Evolutionary conservation across 176 grass and related monocot genomes (phyloP).

Genomic region (Neostapfia colusana): DNA sequence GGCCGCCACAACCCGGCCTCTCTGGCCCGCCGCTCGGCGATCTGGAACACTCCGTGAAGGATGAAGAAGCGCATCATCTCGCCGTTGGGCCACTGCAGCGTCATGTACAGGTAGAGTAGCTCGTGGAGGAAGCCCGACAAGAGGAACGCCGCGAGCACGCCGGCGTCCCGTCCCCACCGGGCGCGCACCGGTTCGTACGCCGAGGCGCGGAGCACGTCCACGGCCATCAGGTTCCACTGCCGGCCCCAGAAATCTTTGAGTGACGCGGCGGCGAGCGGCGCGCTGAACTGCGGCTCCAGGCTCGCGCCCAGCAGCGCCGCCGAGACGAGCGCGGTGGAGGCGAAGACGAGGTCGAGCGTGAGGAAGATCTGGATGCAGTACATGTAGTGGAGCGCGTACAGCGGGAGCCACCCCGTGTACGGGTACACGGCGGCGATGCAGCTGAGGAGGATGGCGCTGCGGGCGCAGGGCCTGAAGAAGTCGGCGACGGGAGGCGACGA

Average conservation of each 20-base stretch:
- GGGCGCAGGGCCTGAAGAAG: conserved; percentile 36
- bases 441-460: conserved; percentile 48
- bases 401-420: conserved; percentile 42
- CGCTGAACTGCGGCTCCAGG: conserved; percentile 66
- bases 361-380: conserved; percentile 73
- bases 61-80: conserved; percentile 72
- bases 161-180: conserved; percentile 51
- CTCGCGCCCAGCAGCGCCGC: conserved; percentile 35
- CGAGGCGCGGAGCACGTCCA: conserved; percentile 62
- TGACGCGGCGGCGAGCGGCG: conserved; percentile 54
- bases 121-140: conserved; percentile 78
- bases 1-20: conserved; percentile 50
- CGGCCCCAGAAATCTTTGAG: conserved; percentile 63
- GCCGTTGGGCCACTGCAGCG: conserved; percentile 46
- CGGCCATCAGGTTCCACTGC: conserved; percentile 81
- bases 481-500: not conserved
- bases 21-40: conserved; percentile 50
- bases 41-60: conserved; percentile 49
- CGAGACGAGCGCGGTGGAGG: conserved; percentile 23
- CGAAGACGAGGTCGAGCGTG: conserved; percentile 63
- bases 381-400: conserved; percentile 48
- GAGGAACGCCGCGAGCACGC: conserved; percentile 67
- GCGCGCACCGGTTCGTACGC: conserved; percentile 61
- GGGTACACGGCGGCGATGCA: conserved; percentile 47
- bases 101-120: conserved; percentile 72